Percentiles rank a stretch among this genome's conserved stretches.
Conservation (phyloP, 1,284 basidiomycete genomes). For the Anthracocystis panici-leucophaei region DNA sequence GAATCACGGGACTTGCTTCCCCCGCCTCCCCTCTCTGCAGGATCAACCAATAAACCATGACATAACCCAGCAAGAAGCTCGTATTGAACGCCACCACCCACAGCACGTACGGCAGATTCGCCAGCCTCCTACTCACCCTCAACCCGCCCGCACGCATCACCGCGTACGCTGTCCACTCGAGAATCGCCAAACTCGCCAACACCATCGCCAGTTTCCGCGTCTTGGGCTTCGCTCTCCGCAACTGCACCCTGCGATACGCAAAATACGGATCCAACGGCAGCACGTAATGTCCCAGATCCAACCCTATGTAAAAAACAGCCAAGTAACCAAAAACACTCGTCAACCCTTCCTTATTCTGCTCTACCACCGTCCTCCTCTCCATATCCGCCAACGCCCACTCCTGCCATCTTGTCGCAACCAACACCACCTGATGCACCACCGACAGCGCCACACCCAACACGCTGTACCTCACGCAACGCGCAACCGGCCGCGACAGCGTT, state of each 20-base stretch:
- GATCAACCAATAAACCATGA: constrained; percentile 80
- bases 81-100: constrained; percentile 93
- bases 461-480: constrained; percentile 75
- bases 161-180: constrained; percentile 81
- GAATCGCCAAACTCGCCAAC: constrained; percentile 77
- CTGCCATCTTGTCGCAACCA: constrained; percentile 41
- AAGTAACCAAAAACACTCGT: constrained; percentile 87
- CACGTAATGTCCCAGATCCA: constrained; percentile 83
- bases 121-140: constrained; percentile 51
- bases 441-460: constrained; percentile 76
- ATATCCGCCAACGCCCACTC: constrained; percentile 48
- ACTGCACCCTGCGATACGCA: constrained; percentile 40
- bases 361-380: constrained; percentile 75
- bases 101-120: constrained; percentile 85
- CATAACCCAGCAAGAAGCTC: constrained; percentile 83
- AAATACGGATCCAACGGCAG: constrained; percentile 79
- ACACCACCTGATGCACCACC: constrained; percentile 26
- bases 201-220: constrained; percentile 55
- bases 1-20: constrained; percentile 70
- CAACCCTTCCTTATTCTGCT: constrained; percentile 92
- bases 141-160: constrained; percentile 13
- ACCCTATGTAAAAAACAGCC: constrained; percentile 86
- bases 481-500: constrained; percentile 73
- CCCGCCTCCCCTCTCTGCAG: constrained; percentile 73
- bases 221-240: constrained; percentile 12